Percentiles rank a stretch among this genome's conserved stretches.
Conservation (phyloP, 2,329 filamentous ascomycete genomes). For the Fusarium longipes region DNA sequence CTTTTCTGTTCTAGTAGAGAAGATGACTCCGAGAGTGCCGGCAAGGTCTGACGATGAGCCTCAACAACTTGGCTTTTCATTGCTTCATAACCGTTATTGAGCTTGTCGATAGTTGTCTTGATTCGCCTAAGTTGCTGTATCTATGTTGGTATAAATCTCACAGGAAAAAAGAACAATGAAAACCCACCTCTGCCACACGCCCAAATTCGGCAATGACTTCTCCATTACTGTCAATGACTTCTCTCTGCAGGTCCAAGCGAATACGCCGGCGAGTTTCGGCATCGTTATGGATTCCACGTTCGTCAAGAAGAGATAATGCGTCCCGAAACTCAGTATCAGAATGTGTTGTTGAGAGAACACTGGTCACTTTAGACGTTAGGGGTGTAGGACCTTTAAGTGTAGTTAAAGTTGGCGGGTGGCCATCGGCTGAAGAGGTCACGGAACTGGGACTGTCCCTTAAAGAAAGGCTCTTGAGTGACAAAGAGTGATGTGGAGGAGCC, state of each 20-base stretch:
- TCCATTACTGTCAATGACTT: conserved; percentile 93
- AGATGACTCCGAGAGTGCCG: conserved; percentile 81
- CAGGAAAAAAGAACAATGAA: not conserved
- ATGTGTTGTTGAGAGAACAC: conserved; percentile 90
- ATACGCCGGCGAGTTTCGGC: conserved; percentile 82
- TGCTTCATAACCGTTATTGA: conserved; percentile 83
- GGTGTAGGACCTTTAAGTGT: conserved; percentile 66
- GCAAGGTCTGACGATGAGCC: conserved; percentile 79
- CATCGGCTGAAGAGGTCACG: conserved; percentile 79
- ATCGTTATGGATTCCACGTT: conserved; percentile 76
- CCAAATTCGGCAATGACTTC: conserved; percentile 90
- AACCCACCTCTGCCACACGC: conserved; percentile 81
- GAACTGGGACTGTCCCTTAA: conserved; percentile 43
- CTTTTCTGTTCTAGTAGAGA: conserved; percentile 77
- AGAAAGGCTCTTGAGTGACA: conserved; percentile 39
- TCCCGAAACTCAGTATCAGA: conserved; percentile 92
- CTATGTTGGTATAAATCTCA: conserved; percentile 45
- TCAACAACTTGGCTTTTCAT: conserved; percentile 82
- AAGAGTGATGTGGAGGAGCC: conserved; percentile 38
- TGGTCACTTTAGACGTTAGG: conserved; percentile 83
- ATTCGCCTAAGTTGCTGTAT: conserved; percentile 86
- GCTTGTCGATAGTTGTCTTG: conserved; percentile 77
- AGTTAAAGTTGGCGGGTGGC: conserved; percentile 82
- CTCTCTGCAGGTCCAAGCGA: conserved; percentile 85
- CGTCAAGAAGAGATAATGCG: conserved; percentile 81